Conservation (phyloP, 2,329 filamentous ascomycete species). For the Aspergillaceae sp. region DNA sequence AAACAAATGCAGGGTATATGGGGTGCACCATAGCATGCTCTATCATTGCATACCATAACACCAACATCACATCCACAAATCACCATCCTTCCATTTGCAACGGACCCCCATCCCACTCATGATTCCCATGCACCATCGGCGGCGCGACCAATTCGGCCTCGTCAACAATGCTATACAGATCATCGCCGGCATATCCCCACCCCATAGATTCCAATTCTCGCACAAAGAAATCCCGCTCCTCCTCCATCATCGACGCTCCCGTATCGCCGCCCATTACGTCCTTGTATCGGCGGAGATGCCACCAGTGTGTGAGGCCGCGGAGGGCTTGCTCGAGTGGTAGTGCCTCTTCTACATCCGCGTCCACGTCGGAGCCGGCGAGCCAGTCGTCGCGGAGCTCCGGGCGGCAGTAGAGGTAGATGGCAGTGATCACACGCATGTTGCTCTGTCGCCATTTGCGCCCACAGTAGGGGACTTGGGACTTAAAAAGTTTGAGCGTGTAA, state of each 20-base stretch:
- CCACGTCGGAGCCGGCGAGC: conserved; percentile 80
- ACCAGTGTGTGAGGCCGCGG: conserved; percentile 85
- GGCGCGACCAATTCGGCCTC: conserved; percentile 19
- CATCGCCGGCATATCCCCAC: conserved; percentile 36
- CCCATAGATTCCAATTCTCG: conserved; percentile 67
- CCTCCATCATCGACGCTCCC: conserved; percentile 50
- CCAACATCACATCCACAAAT: conserved; percentile 30
- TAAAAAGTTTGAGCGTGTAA: conserved; percentile 96
- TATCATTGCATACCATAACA: conserved; percentile 3
- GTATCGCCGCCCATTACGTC: conserved; percentile 57
- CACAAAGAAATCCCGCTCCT: conserved; percentile 72
- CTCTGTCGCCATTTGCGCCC: conserved; percentile 95
- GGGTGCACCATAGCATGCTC: conserved; percentile 1
- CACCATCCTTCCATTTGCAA: conserved; percentile 19
- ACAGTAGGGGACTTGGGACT: conserved; percentile 96
- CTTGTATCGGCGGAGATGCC: conserved; percentile 74
- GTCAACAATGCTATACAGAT: conserved; percentile 18
- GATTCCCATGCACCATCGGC: conserved; percentile 23
- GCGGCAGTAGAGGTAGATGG: conserved; percentile 86
- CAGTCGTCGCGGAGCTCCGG: conserved; percentile 92
- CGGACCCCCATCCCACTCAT: conserved; percentile 10
- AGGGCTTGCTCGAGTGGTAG: conserved; percentile 86
- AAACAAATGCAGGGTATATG: not conserved
- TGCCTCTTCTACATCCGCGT: conserved; percentile 87
- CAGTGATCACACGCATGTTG: conserved; percentile 98